Percentiles rank a stretch among this genome's conserved stretches.
Conservation (phyloP, 352 stramenopile species). For the Blastocystis sp. region DNA sequence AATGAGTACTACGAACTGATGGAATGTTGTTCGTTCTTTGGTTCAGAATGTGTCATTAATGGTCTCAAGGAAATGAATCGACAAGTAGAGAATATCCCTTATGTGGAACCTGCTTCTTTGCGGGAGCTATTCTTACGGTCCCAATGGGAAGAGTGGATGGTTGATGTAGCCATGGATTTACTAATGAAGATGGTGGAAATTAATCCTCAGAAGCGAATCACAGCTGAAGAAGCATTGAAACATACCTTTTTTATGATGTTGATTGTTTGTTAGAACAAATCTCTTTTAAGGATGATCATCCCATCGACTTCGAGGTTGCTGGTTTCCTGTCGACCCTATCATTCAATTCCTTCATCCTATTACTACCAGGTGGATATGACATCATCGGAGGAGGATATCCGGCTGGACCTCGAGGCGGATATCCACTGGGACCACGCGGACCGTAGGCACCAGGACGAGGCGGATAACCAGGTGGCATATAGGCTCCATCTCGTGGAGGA, state of each 20-base stretch:
- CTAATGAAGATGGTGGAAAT: slow-evolving; percentile 56
- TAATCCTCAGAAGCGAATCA: slow-evolving; percentile 56
- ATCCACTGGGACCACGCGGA: neutral
- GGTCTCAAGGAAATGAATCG: slow-evolving; percentile 55
- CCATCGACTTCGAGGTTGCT: neutral
- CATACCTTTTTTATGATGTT: slow-evolving; percentile 41
- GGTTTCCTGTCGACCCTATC: too few relatives aligned
- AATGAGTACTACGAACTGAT: slow-evolving; percentile 61
- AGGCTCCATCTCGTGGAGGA: too few relatives aligned
- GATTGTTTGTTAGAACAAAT: slow-evolving; percentile 5
- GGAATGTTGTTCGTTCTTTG: slow-evolving; percentile 50
- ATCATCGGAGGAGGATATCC: too few relatives aligned
- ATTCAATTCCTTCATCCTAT: too few relatives aligned
- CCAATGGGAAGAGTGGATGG: slow-evolving; percentile 55
- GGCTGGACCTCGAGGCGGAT: neutral
- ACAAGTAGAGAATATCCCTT: slow-evolving; percentile 38
- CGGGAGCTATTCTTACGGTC: slow-evolving; percentile 21
- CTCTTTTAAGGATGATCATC: neutral
- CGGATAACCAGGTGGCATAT: too few relatives aligned
- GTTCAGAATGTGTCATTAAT: slow-evolving; percentile 1
- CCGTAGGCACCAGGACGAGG: too few relatives aligned
- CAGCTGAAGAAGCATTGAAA: slow-evolving; percentile 44
- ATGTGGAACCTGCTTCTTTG: neutral
- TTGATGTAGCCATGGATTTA: slow-evolving; percentile 42
- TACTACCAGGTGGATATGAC: too few relatives aligned